phyloP scores from a whole-genome alignment of 192 early-diverging fungal genomes.

The Backusella liffmaniae region DNA sequence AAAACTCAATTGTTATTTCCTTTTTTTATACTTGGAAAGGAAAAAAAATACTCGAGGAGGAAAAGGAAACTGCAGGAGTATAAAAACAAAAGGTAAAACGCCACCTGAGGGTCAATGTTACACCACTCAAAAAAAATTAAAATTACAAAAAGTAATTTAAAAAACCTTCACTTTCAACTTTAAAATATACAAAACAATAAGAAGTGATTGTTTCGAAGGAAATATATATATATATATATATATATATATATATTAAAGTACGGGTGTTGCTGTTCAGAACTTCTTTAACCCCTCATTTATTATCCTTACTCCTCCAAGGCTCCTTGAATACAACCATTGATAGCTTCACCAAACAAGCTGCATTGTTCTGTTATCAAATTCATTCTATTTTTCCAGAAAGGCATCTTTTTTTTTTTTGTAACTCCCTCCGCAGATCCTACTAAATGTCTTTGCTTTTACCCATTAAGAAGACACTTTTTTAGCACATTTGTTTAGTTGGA shows the following conservation, averaged over 20 bases:
- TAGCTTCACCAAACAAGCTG: background rate
- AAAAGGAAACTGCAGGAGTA: background rate
- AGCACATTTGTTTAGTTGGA: background rate
- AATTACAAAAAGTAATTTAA: background rate
- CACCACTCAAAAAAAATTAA: background rate
- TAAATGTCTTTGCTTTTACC: background rate
- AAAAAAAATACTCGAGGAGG: background rate
- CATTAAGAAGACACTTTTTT: background rate
- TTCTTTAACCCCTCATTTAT: background rate
- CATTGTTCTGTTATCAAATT: background rate
- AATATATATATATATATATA: no score
- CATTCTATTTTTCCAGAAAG: background rate
- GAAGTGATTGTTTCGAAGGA: background rate
- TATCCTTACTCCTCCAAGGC: background rate
- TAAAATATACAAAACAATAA: background rate
- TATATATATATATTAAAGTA: no score
- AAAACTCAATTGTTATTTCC: background rate
- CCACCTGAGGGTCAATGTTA: background rate
- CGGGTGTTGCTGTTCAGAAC: background rate
- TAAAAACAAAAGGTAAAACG: background rate
- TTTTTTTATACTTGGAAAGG: background rate
- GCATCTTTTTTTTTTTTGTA: background rate
- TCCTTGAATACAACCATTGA: background rate
- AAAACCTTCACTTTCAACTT: background rate
- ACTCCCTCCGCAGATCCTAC: background rate